phyloP scores from a whole-genome alignment of 2,329 filamentous ascomycete species.

The Ustilaginoidea virens region DNA sequence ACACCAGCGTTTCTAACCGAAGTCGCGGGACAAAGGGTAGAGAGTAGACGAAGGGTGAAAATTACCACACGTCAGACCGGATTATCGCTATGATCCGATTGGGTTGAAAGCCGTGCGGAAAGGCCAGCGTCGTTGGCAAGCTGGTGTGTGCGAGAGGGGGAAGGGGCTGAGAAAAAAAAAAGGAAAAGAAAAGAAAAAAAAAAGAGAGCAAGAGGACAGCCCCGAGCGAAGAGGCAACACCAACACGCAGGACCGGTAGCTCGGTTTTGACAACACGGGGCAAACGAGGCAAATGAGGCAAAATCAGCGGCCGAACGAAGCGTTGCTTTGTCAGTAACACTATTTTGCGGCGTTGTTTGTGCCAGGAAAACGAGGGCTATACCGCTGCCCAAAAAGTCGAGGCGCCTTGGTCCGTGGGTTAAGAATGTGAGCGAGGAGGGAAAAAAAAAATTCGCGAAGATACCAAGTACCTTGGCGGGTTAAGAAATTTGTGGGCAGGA shows the following conservation, averaged over 20 bases:
- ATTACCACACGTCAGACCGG: conserved; percentile 1
- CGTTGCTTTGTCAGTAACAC: conserved; percentile 4
- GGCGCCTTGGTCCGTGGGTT: conserved; percentile 2
- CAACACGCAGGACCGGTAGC: too few species aligned
- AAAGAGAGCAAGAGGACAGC: neutral
- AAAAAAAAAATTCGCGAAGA: conserved; percentile 1
- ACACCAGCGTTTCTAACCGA: neutral
- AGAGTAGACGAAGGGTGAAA: conserved; percentile 1
- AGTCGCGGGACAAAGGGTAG: conserved; percentile 1
- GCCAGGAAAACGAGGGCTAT: conserved; percentile 1
- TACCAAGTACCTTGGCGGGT: too few species aligned
- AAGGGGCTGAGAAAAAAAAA: neutral
- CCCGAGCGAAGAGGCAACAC: neutral
- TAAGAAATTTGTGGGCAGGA: too few species aligned
- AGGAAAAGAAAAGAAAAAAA: neutral
- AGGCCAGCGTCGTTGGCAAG: conserved; percentile 1
- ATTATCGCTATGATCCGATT: conserved; percentile 3
- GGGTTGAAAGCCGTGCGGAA: conserved; percentile 1
- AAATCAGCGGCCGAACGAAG: conserved; percentile 2
- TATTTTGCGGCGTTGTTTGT: conserved; percentile 1
- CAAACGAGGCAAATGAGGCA: conserved; percentile 2
- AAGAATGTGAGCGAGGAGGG: too few species aligned
- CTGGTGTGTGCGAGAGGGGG: conserved; percentile 1
- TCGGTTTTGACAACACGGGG: conserved; percentile 2
- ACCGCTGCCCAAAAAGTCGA: conserved; percentile 3